A percentile compares a stretch with the other conserved stretches of the same genome.
Evolutionary conservation across 2,329 filamentous ascomycete genomes (phyloP).

Genomic region (Aspergillus nomiae): DNA sequence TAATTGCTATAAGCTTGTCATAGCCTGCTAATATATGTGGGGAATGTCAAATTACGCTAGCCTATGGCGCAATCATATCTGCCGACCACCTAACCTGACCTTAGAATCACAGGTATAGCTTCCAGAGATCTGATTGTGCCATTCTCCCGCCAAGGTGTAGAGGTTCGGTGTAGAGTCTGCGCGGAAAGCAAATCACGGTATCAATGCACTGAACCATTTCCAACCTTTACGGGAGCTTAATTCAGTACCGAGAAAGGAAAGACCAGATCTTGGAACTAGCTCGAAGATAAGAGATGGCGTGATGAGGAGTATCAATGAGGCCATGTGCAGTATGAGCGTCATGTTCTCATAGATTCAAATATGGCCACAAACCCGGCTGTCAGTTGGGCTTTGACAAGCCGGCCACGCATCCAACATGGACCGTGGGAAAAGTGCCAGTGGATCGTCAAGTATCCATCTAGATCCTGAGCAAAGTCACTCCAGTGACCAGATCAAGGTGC

Average conservation of each 20-base stretch:
- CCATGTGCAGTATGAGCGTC: neutral
- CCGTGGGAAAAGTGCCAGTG: neutral
- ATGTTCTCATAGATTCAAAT: neutral
- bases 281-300: constrained; percentile 3
- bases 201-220: neutral
- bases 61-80: neutral
- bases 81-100: neutral
- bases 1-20: too few species aligned
- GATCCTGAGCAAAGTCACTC: neutral
- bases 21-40: neutral
- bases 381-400: too few species aligned
- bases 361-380: neutral
- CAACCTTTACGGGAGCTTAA: neutral
- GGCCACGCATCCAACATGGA: neutral
- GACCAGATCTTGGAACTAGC: neutral
- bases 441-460: neutral
- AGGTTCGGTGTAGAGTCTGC: neutral
- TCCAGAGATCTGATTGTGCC: neutral
- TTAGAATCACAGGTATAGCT: neutral
- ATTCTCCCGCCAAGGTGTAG: neutral
- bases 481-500: neutral
- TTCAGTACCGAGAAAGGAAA: neutral
- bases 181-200: neutral
- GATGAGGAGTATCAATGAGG: constrained; percentile 4
- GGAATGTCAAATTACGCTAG: neutral